Percentiles rank a stretch among this genome's conserved stretches.
phyloP scores from a whole-genome alignment of 2,329 filamentous ascomycete genomes.

The Pseudodiploospora longispora region DNA sequence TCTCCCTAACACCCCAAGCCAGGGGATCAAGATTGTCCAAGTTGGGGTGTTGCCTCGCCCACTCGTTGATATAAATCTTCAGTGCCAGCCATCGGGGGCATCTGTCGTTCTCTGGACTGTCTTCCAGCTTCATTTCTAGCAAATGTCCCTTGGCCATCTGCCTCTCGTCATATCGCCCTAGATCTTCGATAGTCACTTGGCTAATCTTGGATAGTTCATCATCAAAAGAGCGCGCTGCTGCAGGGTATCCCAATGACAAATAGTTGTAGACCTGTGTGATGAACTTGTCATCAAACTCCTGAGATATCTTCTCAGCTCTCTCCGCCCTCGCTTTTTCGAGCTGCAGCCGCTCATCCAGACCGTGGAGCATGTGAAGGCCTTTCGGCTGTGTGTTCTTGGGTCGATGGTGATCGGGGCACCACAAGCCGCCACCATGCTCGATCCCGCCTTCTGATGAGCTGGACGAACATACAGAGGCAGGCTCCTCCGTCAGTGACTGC shows the following conservation, averaged over 20 bases:
- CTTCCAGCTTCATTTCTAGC: constrained; percentile 40
- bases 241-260: constrained; percentile 83
- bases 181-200: constrained; percentile 56
- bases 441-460: constrained; percentile 12
- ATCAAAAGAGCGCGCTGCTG: constrained; percentile 75
- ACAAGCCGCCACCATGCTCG: constrained; percentile 4
- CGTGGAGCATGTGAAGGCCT: constrained; percentile 41
- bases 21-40: constrained; percentile 53
- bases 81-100: constrained; percentile 74
- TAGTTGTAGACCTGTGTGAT: constrained; percentile 98
- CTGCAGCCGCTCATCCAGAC: constrained; percentile 42
- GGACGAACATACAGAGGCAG: constrained; percentile 19
- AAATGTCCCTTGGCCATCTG: constrained; percentile 65
- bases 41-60: constrained; percentile 78
- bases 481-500: constrained; percentile 33
- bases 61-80: constrained; percentile 75
- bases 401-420: constrained; percentile 17
- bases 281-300: constrained; percentile 75
- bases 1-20: constrained; percentile 60
- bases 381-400: constrained; percentile 27
- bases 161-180: constrained; percentile 62
- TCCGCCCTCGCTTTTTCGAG: constrained; percentile 43
- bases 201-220: constrained; percentile 78
- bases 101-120: constrained; percentile 41
- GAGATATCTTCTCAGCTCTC: constrained; percentile 43